These are phyloP conservation scores for Kentomonas sorsogonicus DNA, from an alignment of 208 protist genomes.

Conservation along the genomic window DNA sequence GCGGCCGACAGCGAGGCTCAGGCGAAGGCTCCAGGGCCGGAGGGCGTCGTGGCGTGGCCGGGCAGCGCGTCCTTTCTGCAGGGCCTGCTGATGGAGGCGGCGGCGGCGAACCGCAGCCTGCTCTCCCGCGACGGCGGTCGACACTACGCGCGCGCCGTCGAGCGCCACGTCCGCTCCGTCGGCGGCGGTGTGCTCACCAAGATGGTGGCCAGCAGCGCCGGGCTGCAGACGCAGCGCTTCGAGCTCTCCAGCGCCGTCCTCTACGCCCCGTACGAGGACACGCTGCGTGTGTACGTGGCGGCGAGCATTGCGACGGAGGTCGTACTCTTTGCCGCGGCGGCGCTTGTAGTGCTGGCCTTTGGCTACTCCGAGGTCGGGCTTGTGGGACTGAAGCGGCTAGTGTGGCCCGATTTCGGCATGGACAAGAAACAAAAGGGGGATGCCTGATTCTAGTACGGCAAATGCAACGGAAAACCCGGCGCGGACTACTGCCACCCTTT, in stretches of 20 bases:
- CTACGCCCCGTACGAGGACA: slow-evolving; percentile 59
- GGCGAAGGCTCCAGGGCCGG: not conserved
- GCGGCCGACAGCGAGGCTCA: not conserved
- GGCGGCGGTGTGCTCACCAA: slow-evolving; percentile 15
- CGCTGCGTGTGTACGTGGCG: slow-evolving; percentile 39
- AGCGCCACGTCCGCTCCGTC: slow-evolving; percentile 42
- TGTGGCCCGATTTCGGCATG: slow-evolving; percentile 20
- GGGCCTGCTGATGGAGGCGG: slow-evolving; percentile 44
- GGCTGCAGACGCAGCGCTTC: slow-evolving; percentile 21
- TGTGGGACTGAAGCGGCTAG: slow-evolving; percentile 17
- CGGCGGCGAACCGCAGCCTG: slow-evolving; percentile 36
- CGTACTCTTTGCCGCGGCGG: slow-evolving; percentile 11
- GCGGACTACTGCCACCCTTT: not conserved
- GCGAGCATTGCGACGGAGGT: slow-evolving; percentile 39
- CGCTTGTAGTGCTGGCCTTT: slow-evolving; percentile 35
- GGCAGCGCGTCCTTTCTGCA: slow-evolving; percentile 47
- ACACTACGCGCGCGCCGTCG: slow-evolving; percentile 37
- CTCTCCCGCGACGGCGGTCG: slow-evolving; percentile 27
- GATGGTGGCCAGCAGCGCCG: slow-evolving; percentile 10
- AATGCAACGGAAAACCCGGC: not conserved
- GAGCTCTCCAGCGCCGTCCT: slow-evolving; percentile 30
- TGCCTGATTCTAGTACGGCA: not conserved
- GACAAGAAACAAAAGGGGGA: not conserved
- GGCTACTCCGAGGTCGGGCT: slow-evolving; percentile 43
- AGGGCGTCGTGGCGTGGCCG: slow-evolving; percentile 17